A percentile compares a stretch with the other conserved stretches of the same genome.
Conservation (phyloP, 2,329 filamentous ascomycete species). For the Alternaria brassicicola region DNA sequence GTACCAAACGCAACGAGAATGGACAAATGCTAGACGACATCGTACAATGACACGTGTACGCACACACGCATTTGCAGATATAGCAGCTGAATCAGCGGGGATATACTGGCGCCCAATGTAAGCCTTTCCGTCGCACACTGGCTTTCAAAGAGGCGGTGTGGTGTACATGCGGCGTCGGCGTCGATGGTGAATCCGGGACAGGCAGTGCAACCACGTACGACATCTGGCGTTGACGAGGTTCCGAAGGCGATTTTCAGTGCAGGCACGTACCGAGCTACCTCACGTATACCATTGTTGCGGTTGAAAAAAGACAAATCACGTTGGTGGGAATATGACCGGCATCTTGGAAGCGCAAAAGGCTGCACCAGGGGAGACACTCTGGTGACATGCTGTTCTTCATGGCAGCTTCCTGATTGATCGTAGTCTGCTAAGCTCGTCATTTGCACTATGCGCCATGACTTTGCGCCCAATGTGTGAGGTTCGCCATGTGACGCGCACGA, state of each 20-base stretch:
- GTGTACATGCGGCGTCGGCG: not conserved
- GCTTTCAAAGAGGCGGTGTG: slow-evolving; percentile 2
- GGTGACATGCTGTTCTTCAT: slow-evolving; percentile 5
- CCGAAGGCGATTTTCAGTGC: slow-evolving; percentile 6
- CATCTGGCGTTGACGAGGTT: slow-evolving; percentile 2
- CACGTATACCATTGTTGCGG: too few species aligned
- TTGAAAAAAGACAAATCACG: not conserved
- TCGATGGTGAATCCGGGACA: not conserved
- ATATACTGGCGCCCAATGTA: not conserved
- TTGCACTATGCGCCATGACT: not conserved
- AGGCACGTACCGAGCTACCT: not conserved
- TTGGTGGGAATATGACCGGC: not conserved
- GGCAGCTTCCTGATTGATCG: not conserved
- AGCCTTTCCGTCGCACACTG: not conserved
- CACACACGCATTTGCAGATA: slow-evolving; percentile 1
- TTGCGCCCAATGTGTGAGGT: slow-evolving; percentile 6
- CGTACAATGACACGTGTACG: slow-evolving; percentile 12
- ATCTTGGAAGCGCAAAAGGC: not conserved
- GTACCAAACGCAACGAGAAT: not conserved
- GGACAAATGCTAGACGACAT: slow-evolving; percentile 10
- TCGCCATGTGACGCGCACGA: slow-evolving; percentile 14
- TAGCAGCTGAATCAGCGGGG: slow-evolving; percentile 5
- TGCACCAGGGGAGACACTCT: not conserved
- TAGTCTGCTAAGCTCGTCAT: not conserved
- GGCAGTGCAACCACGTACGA: slow-evolving; percentile 9